Base-by-base conservation (phyloP, 2,329 filamentous ascomycete genomes). In the Monosporascus sp. region DNA sequence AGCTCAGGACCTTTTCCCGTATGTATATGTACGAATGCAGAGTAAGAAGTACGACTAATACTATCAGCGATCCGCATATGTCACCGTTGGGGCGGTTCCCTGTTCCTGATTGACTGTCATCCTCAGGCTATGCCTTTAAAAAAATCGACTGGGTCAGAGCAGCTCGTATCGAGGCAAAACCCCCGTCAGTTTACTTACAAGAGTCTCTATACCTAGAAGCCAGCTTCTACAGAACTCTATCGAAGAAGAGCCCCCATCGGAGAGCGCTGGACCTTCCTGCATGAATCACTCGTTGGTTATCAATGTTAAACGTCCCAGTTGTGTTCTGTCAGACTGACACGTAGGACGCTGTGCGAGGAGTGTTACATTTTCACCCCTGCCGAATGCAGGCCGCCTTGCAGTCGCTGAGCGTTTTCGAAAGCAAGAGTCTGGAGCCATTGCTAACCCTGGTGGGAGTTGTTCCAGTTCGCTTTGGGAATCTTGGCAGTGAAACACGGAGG, bases 271-370 rank as follows among this genome's bases (percentile, higher is more conserved):
- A 41, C 24, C 9, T 6, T 37, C 20, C 37, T 51, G 55, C 55
- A 59, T 60, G 47, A 52, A 55, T 57, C 57, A 54, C 20, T 45
- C 9, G 20, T 45, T 38, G 17, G 58, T 57, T 52, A 53, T 54
- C 51, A 55, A 50, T 51, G 50, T 57, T 25, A 53, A 58, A 54
- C 22, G 51, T 54, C 49, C 54, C n/a, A 59, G 53, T 62, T 51
- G 51, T 57, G 54, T 54, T 51, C 56, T 59, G 57, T 51, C 54
- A 54, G 63, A 67, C 58, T 66, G 65, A 66, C 65, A 68, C 65
- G 65, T 68, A 65, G 64, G 64, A 60, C 51, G 55, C 60, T 58
- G 58, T 59, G 57, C 56, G 52, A 52, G 56, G 54, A 44, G 57
- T 55, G 52, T 45, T 52, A 61, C 52, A 54, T 54, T 52, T 54